Base-by-base conservation (phyloP, 1,284 basidiomycete genomes). In the Trametes sp. region DNA sequence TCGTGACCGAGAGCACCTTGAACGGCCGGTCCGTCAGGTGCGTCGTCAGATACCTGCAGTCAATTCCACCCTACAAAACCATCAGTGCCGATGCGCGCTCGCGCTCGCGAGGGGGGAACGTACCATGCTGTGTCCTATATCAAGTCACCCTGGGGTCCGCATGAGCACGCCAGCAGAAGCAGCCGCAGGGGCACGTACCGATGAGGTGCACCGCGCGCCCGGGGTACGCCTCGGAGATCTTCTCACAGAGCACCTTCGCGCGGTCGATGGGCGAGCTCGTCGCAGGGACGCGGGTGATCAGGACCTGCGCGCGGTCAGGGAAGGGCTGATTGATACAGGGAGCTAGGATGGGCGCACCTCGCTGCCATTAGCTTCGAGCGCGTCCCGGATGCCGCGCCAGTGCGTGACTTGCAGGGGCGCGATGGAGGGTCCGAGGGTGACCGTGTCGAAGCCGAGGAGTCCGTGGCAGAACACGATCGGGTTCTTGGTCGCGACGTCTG, bases 401-500 rank as follows among this genome's bases (percentile, higher is more conserved):
- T 98, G 95, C 5, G 89, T 85, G 51, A 98, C 93, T 71, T 95
- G 88, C 28, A 98, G 72, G 4, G 92, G 88, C 11, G 92, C 89
- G 61, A 95, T 88, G 19, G 87, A 77, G 2, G 86, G 87, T 10
- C 89, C 88, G 48, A 92, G 85, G 5, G 84, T 89, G 64, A 92
- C 85, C 0, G 87, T 88, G 73, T 95, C 93, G 70, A 95, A 95
- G 5, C 95, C 95, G 2, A 98, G 83, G 1, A 98, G 83, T 9
- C 96, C 96, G 72, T 98, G 96, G 69, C 95, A 97, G 75, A 98
- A 97, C 3, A 98, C 91, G 49, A 98, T 77, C 0, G 96, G 96
- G 69, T 94, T 86, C 64, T 85, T 84, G 0, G 95, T 92, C 2
- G 92, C 82, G 1, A 84, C 83, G 73, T 95, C 90, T 91, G 70